phyloP scores from a whole-genome alignment of 2,329 filamentous ascomycete species.

The Stachybotrys echinatus region DNA sequence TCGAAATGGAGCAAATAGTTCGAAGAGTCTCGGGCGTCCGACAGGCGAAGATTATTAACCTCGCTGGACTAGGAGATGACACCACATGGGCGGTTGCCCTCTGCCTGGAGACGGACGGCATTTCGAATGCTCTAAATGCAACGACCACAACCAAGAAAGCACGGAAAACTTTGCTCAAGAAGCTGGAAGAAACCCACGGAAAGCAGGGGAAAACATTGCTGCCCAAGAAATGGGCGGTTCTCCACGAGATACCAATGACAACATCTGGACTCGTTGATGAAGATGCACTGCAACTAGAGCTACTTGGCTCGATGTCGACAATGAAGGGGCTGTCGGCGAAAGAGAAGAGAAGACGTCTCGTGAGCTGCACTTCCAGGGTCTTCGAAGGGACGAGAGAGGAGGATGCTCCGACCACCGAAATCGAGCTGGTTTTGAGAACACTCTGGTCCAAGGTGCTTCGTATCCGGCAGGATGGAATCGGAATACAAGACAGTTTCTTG shows the following conservation, averaged over 20 bases:
- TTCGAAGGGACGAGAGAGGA: not conserved
- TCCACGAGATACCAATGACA: not conserved
- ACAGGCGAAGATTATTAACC: not conserved
- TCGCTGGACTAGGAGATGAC: not conserved
- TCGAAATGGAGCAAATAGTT: not conserved
- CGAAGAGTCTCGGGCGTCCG: not conserved
- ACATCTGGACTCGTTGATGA: not conserved
- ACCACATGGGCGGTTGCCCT: not conserved
- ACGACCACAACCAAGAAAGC: not conserved
- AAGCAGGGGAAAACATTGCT: not conserved
- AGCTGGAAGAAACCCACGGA: not conserved
- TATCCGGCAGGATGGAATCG: slow-evolving; percentile 15
- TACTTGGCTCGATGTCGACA: not conserved
- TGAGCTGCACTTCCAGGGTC: not conserved
- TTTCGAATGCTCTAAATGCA: not conserved
- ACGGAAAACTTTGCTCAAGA: not conserved
- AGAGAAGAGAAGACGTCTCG: not conserved
- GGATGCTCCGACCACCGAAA: slow-evolving; percentile 1
- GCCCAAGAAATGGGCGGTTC: not conserved
- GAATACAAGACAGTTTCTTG: slow-evolving; percentile 19
- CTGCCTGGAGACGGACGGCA: not conserved
- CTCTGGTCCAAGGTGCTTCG: slow-evolving; percentile 5
- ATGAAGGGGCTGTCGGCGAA: not conserved
- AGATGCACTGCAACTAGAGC: not conserved
- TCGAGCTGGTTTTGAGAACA: not conserved